These are phyloP conservation scores for Xerocomellus dryophilus DNA, from an alignment of 768 basidiomycete genomes.

Conservation along the genomic window DNA sequence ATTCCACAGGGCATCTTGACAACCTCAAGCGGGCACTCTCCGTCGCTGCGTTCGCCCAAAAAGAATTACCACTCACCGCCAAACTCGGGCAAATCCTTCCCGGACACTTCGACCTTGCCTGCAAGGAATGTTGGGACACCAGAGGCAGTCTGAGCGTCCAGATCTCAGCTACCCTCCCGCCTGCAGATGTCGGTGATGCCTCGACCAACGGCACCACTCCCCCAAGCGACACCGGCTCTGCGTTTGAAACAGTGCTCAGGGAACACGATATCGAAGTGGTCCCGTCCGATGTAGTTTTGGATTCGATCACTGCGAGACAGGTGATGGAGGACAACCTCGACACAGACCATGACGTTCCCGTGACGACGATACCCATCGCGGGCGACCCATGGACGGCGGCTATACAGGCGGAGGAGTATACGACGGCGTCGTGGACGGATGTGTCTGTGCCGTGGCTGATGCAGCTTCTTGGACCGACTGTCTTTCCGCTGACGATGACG, in stretches of 20 bases:
- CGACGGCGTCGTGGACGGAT: slow-evolving; percentile 31
- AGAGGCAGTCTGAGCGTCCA: slow-evolving; percentile 33
- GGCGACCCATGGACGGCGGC: slow-evolving; percentile 30
- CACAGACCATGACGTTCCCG: slow-evolving; percentile 9
- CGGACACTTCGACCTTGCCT: slow-evolving; percentile 47
- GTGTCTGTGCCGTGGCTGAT: slow-evolving; percentile 30
- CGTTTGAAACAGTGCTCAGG: slow-evolving; percentile 41
- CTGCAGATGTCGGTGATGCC: not conserved
- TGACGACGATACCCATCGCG: slow-evolving; percentile 16
- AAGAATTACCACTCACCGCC: slow-evolving; percentile 43
- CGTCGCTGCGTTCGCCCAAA: slow-evolving; percentile 37
- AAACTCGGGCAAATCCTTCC: slow-evolving; percentile 39
- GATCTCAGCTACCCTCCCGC: slow-evolving; percentile 9
- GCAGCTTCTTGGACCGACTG: slow-evolving; percentile 50
- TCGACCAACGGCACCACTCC: not conserved
- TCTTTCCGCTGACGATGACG: slow-evolving; percentile 55
- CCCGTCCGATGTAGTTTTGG: slow-evolving; percentile 22
- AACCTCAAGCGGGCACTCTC: slow-evolving; percentile 45
- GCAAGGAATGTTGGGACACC: slow-evolving; percentile 47
- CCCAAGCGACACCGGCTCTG: not conserved
- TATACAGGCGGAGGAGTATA: slow-evolving; percentile 20
- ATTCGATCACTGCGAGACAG: slow-evolving; percentile 27
- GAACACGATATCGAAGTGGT: slow-evolving; percentile 32
- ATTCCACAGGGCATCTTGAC: slow-evolving; percentile 17
- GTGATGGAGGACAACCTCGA: slow-evolving; percentile 33